A percentile compares a stretch with the other conserved stretches of the same genome.
Conservation (phyloP, 345 rosid species). For the Sonneratia caseolaris region DNA sequence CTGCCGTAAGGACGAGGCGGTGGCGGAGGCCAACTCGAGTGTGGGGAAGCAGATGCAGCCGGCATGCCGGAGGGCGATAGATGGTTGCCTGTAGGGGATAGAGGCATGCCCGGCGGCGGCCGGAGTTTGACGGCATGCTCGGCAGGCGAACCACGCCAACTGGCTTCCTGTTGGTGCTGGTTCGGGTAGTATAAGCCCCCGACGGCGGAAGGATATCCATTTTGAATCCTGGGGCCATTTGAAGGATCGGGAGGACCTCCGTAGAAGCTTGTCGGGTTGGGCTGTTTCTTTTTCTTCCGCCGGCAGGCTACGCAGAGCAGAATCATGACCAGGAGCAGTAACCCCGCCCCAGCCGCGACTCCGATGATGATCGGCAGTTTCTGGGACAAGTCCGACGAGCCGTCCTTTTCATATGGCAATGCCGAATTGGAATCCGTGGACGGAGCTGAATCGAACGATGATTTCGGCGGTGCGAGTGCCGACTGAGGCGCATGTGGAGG, state of each 20-base stretch:
- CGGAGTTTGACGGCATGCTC: constrained; percentile 5
- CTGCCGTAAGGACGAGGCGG: background rate
- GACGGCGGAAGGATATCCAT: no score
- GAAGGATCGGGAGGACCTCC: constrained; percentile 1
- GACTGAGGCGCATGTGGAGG: background rate
- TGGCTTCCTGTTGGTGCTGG: background rate
- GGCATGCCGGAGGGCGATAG: background rate
- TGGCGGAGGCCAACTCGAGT: background rate
- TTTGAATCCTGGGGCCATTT: background rate
- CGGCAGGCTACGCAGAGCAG: constrained; percentile 18
- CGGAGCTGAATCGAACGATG: background rate
- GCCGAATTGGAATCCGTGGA: background rate
- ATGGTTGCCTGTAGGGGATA: background rate
- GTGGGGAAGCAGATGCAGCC: background rate
- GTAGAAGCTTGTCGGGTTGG: constrained; percentile 20
- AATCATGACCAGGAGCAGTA: constrained; percentile 21
- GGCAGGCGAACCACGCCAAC: background rate
- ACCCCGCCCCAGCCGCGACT: constrained; percentile 24
- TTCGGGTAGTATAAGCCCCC: background rate
- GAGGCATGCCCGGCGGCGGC: background rate
- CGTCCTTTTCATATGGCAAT: background rate
- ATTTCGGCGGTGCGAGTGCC: background rate
- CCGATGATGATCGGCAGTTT: constrained; percentile 18
- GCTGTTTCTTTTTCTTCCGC: constrained; percentile 21
- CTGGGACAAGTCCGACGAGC: background rate